Conservation (phyloP, 2,329 filamentous ascomycete genomes). For the Delphinella strobiligena region DNA sequence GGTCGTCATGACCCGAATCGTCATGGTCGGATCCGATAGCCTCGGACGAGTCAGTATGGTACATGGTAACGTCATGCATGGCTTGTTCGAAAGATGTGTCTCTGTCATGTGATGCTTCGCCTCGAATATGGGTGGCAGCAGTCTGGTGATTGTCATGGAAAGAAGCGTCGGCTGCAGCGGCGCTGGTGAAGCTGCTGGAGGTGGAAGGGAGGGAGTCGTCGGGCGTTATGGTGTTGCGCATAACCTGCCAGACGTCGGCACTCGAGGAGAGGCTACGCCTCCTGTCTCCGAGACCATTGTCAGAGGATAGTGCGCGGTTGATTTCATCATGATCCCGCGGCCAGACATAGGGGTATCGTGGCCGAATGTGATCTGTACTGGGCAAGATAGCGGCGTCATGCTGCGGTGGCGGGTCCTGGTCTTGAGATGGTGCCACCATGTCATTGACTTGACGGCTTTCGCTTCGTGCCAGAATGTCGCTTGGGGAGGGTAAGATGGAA, state of each 20-base stretch:
- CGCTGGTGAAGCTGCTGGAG: conserved; percentile 71
- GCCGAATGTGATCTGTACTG: too few species aligned
- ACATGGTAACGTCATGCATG: not conserved
- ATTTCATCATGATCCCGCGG: too few species aligned
- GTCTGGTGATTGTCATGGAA: conserved; percentile 28
- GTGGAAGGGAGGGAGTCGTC: conserved; percentile 71
- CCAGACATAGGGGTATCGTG: too few species aligned
- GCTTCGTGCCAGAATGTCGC: conserved; percentile 1
- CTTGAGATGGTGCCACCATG: too few species aligned
- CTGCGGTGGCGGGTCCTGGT: too few species aligned
- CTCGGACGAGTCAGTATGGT: too few species aligned
- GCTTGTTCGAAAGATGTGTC: not conserved
- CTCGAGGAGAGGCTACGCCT: conserved; percentile 57
- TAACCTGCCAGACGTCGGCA: conserved; percentile 61
- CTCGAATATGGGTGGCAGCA: conserved; percentile 10
- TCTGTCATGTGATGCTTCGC: not conserved
- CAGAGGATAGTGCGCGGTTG: conserved; percentile 3
- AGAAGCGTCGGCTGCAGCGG: conserved; percentile 38
- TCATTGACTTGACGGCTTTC: too few species aligned
- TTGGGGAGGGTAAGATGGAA: not conserved
- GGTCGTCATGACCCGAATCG: too few species aligned
- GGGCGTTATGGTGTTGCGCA: conserved; percentile 67
- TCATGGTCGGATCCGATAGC: too few species aligned
- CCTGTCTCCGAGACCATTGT: conserved; percentile 63
- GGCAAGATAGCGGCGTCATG: too few species aligned